Conservation (phyloP, 352 stramenopile genomes). For the Phytophthora capsici region DNA sequence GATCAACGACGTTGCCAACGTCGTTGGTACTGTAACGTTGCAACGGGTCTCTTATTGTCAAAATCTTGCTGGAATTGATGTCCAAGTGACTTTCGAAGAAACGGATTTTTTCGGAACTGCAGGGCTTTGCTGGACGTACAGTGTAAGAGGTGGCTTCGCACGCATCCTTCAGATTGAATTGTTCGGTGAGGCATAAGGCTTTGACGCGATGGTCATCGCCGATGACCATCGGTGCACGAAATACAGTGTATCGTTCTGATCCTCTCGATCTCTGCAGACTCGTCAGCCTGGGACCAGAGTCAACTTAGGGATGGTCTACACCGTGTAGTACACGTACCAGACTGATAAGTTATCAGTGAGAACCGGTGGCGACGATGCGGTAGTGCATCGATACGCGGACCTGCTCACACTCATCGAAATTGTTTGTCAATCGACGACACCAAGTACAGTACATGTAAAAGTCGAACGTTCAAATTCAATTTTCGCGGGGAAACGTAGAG, state of each 20-base stretch:
- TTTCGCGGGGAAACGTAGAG: slow-evolving; percentile 3
- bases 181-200: slow-evolving; percentile 1
- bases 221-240: background rate
- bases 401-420: background rate
- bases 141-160: background rate
- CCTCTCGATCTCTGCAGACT: background rate
- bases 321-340: no score
- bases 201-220: background rate
- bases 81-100: background rate
- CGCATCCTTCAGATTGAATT: background rate
- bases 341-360: no score
- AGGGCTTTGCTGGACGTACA: no score
- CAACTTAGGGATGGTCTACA: background rate
- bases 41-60: no score
- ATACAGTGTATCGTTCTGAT: background rate
- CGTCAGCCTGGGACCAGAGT: background rate
- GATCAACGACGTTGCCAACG: background rate
- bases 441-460: no score
- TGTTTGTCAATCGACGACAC: background rate
- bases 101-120: no score
- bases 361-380: no score
- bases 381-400: no score
- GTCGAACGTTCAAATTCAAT: background rate
- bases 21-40: background rate
- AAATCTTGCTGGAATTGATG: background rate